Conservation (phyloP, 2,329 filamentous ascomycete species). For the Xylaria hypoxylon region DNA sequence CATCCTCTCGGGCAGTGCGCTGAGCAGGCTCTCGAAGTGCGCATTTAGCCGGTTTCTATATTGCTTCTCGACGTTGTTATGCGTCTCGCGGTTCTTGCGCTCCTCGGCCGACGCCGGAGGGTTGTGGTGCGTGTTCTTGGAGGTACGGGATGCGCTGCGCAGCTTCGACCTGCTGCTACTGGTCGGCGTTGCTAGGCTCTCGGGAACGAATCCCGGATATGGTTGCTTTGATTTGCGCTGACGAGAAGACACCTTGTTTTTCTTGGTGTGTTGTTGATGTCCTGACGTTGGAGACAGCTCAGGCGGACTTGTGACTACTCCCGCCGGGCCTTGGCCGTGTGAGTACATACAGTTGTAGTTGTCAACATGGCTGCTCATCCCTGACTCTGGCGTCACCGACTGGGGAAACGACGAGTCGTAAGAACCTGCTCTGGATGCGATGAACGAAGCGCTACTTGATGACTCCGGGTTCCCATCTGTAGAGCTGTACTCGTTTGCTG, state of each 20-base stretch:
- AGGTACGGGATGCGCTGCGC: constrained; percentile 51
- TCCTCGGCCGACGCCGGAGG: constrained; percentile 51
- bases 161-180: constrained; percentile 45
- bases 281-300: constrained; percentile 38
- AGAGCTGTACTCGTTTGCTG: constrained; percentile 41
- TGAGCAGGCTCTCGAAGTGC: constrained; percentile 59
- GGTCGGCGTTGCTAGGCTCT: constrained; percentile 18
- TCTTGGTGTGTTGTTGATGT: constrained; percentile 40
- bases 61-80: constrained; percentile 62
- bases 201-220: constrained; percentile 39
- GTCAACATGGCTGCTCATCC: constrained; percentile 39
- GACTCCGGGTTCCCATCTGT: constrained; percentile 44
- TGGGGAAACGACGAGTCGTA: constrained; percentile 45
- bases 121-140: constrained; percentile 53
- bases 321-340: constrained; percentile 41
- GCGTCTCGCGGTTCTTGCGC: constrained; percentile 52
- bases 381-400: constrained; percentile 42
- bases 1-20: constrained; percentile 55
- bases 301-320: constrained; percentile 38
- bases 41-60: constrained; percentile 61
- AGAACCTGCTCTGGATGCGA: constrained; percentile 41
- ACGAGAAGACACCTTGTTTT: constrained; percentile 39
- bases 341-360: constrained; percentile 45
- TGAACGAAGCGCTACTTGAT: constrained; percentile 42
- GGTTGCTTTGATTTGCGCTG: constrained; percentile 38